Evolutionary conservation across 352 stramenopile genomes (phyloP), one percentile per base, ranked within the genome.

Genomic region (Phytophthora cactorum): DNA sequence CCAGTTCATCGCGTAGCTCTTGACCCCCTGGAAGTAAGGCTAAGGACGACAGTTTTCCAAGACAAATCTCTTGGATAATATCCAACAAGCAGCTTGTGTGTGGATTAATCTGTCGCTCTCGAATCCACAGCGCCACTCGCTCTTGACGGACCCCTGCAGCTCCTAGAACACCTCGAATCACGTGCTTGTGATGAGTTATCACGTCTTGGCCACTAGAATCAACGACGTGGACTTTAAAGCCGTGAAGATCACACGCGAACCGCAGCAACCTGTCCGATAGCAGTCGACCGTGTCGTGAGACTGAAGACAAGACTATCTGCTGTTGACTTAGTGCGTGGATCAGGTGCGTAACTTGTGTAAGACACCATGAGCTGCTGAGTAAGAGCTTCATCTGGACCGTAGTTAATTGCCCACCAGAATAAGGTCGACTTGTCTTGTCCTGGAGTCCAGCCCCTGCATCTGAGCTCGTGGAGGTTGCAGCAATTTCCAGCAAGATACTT

Each of bases 221-320:
- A 8, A 86, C 9, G 2, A 31, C 8, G 6, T 69, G 68, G 3
- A 86, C 59, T 34, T 81, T 71, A n/a, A 77, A 74, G 1, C 73
- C 75, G 32, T 79, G 66, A 5, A 81, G 28, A 58, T 74, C 71
- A 10, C 78, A 84, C 14, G 70, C 70, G 15, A 86, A 84, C 28
- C 58, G 66, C 25, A 82, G 31, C 22, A 86, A 36, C 28, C 59
- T 63, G n/a, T 74, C 58, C 0, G 59, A 41, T 2, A 84, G 17
- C 1, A 62, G 25, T 5, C 51, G 43, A 10, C 56, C 52, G 9
- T 66, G 14, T 7, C 44, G 39, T 3, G 52, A 52, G 5, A 46
- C n/a, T 2, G 72, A 50, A 2, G 62, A 80, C 14, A 86, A 39
- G 6, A 84, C 44, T 3, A 84, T 11, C 2, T 79, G 38, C 10